Evolutionary conservation across 2,329 filamentous ascomycete species (phyloP), one percentile per base, ranked within the genome.

Genomic region (Sphaceloma murrayae): DNA sequence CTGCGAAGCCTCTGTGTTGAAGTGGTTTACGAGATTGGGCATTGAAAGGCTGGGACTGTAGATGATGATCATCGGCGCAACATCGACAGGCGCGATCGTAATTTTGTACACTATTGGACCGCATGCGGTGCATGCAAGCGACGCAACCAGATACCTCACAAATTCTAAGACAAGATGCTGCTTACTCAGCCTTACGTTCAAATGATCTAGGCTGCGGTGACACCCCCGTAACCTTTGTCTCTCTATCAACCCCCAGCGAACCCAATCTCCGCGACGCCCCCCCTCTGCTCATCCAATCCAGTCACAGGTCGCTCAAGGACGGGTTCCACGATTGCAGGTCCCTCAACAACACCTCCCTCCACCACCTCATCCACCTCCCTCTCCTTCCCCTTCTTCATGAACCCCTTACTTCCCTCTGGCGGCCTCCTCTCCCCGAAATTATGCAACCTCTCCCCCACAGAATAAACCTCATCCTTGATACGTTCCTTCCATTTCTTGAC

Each of bases 401-500:
- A 54, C 48, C 54, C 57, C 50, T 49, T 50, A 38, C 52, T 59
- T 7, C 58, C 58, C 32, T 46, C 49, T 5, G 59, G 59, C 38
- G 61, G 58, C 48, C 51, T 62, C 53, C 54, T 66, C 58, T 82
- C 80, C 2, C 86, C 85, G 64, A 95, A 94, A 62, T 98, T 98
- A 66, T 98, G 93, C 56, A 98, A 65, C 48, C 88, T 70, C 66
- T 98, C 89, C 2, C 91, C 91, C 57, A 96, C 91, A 33, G 98
- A 68, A 61, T 98, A 98, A 0, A 94, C 88, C 64, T 98, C 93
- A 61, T 98, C 93, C 29, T 86, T 73, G 34, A 98, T 86, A 47
- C 81, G 77, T 46, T 79, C 72, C 54, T 84, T 78, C 88, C 89
- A 96, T 14, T 77, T 68, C 34, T 75, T 74, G 42, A 91, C 73